A percentile compares a stretch with the other conserved stretches of the same genome.
Evolutionary conservation across 192 early-diverging fungal genomes (phyloP).

Genomic region (Coemansia asiatica): DNA sequence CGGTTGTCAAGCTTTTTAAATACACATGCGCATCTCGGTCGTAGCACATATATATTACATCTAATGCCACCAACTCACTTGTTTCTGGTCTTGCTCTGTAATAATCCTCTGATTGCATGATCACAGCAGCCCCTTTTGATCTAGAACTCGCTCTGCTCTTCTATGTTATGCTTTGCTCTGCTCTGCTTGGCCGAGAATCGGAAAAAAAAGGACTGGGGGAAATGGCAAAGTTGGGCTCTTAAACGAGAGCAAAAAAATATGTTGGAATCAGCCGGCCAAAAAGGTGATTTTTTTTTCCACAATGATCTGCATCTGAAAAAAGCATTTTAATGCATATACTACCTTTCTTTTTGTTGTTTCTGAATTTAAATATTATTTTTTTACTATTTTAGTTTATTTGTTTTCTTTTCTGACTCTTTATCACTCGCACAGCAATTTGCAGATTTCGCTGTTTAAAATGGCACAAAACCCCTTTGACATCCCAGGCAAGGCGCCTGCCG

Average conservation of each 20-base stretch:
- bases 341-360: background rate
- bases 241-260: too few species aligned
- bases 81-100: too few species aligned
- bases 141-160: too few species aligned
- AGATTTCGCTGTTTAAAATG: constrained; percentile 14
- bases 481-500: constrained; percentile 29
- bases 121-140: too few species aligned
- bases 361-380: background rate
- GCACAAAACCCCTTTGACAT: constrained; percentile 29
- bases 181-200: background rate
- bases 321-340: background rate
- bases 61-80: too few species aligned
- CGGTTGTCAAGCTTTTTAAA: too few species aligned
- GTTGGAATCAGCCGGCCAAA: too few species aligned
- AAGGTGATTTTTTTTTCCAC: background rate
- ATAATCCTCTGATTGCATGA: too few species aligned
- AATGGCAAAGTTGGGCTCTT: too few species aligned
- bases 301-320: background rate
- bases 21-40: too few species aligned
- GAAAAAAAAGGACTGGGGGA: background rate
- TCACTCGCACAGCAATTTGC: constrained; percentile 3
- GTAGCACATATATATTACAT: too few species aligned
- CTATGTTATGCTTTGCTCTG: too few species aligned
- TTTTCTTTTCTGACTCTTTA: background rate
- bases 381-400: background rate